Evolutionary conservation across 2,329 filamentous ascomycete species (phyloP), one percentile per base, ranked within the genome.

Genomic region (Alternaria atra): DNA sequence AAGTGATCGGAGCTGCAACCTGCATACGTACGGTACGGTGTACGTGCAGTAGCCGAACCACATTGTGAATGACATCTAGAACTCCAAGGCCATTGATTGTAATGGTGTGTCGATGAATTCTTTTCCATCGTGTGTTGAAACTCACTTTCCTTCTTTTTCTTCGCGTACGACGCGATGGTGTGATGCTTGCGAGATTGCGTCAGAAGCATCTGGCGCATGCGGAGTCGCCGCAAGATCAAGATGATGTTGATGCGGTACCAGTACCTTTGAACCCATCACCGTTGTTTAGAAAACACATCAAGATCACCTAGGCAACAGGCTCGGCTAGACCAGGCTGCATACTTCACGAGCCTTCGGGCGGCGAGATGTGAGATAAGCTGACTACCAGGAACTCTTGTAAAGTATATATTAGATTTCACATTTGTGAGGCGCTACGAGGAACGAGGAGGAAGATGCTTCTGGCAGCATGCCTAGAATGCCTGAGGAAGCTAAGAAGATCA

Each of bases 1-100:
- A n/a, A 1, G 46, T 20, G 46, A 50, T 32, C 20, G 46, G 46
- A 37, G 46, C 15, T n/a, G 46, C 46, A 5, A 25, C 46, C 30
- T 50, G 46, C 46, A 50, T 50, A 37, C 25, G 40, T 43, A 23
- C 46, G 5, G 32, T 35, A 4, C 17, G 30, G 32, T 25, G 44
- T 27, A 50, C 46, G 46, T 50, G 46, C 46, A 50, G 46, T 37
- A 37, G 30, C 46, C 46, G 46, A 50, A 50, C 32, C 46, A 50
- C 46, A 12, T 50, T 20, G 30, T 50, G 30, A 50, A 37, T 13
- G 20, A 42, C 39, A 25, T 42, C 12, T 42, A 42, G 39, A 42
- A 25, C 39, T 25, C 15, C 20, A 25, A 7, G 39, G 39, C 20
- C 37, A 40, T 12, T 23, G 12, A 23, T 9, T 13, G 17, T 6